These are phyloP conservation scores for Fraxinus quadrangulata DNA, from an alignment of 257 asterid genomes.

Conservation along the genomic window DNA sequence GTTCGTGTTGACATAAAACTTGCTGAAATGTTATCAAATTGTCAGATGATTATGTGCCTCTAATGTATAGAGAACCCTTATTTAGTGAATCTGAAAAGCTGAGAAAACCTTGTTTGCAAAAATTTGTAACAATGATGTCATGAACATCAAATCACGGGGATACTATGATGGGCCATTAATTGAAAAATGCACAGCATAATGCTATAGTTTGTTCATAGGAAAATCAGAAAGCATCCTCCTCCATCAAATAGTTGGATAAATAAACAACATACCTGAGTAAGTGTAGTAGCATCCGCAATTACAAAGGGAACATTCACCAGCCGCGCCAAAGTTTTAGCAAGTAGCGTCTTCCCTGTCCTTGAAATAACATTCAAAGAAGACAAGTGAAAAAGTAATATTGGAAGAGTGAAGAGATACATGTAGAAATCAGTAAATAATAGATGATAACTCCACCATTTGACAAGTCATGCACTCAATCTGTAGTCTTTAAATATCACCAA, in stretches of 20 bases:
- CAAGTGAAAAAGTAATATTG: constrained; percentile 58
- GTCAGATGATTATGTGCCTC: neutral
- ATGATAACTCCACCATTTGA: neutral
- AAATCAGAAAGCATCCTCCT: neutral
- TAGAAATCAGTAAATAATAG: constrained; percentile 17
- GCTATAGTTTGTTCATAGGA: neutral
- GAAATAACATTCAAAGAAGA: constrained; percentile 51
- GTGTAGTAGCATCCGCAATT: constrained; percentile 98
- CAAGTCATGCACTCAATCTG: neutral
- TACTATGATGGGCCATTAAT: neutral
- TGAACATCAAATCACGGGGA: constrained; percentile 3
- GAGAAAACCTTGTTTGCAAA: constrained; percentile 10
- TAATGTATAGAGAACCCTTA: neutral
- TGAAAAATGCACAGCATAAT: neutral
- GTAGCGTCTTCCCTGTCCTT: constrained; percentile 99
- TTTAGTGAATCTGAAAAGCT: neutral
- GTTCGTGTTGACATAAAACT: constrained; percentile 2
- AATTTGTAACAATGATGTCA: constrained; percentile 3
- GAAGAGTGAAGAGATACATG: constrained; percentile 5
- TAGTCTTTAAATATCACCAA: neutral
- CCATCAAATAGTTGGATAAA: constrained; percentile 22
- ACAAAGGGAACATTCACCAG: constrained; percentile 97
- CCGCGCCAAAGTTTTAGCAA: constrained; percentile 97
- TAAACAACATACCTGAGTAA: constrained; percentile 79
- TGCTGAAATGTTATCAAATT: constrained; percentile 4